phyloP scores from a whole-genome alignment of 768 basidiomycete species.

The Tulasnella calospora region DNA sequence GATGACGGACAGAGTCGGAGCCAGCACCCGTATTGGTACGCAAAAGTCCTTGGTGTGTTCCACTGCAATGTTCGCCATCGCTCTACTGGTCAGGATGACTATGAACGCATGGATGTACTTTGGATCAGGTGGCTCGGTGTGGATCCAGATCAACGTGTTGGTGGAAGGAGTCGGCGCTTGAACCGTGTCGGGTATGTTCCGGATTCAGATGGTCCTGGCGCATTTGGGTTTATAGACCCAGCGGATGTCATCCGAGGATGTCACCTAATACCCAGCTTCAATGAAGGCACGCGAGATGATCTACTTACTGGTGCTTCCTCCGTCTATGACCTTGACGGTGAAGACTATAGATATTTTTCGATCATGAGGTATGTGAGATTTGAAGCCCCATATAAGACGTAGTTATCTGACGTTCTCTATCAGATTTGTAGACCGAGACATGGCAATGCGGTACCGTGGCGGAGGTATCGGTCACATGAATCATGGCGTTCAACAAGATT shows the following conservation, averaged over 20 bases:
- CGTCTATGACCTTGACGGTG: constrained; percentile 17
- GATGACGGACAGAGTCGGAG: background rate
- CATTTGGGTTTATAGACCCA: constrained; percentile 50
- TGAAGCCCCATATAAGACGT: no score
- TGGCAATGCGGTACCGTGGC: constrained; percentile 33
- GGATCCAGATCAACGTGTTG: constrained; percentile 33
- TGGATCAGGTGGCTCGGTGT: constrained; percentile 43
- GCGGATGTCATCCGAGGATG: constrained; percentile 38
- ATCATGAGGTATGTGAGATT: constrained; percentile 36
- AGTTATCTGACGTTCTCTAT: no score
- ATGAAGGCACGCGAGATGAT: constrained; percentile 30
- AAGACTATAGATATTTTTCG: constrained; percentile 39
- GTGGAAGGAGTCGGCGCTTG: constrained; percentile 35
- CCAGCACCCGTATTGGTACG: constrained; percentile 27
- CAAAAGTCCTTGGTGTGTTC: constrained; percentile 25
- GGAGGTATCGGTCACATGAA: constrained; percentile 32
- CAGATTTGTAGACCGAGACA: constrained; percentile 36
- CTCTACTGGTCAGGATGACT: background rate
- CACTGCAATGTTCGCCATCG: background rate
- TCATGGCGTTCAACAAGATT: background rate
- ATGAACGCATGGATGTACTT: constrained; percentile 39
- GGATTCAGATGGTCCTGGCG: constrained; percentile 29
- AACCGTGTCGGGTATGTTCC: constrained; percentile 42
- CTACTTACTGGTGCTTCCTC: constrained; percentile 13
- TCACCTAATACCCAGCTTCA: constrained; percentile 46